Percentiles rank a stretch among this genome's conserved stretches.
Evolutionary conservation across 192 early-diverging fungal genomes (phyloP).

Genomic region (Pilobolus umbonatus): DNA sequence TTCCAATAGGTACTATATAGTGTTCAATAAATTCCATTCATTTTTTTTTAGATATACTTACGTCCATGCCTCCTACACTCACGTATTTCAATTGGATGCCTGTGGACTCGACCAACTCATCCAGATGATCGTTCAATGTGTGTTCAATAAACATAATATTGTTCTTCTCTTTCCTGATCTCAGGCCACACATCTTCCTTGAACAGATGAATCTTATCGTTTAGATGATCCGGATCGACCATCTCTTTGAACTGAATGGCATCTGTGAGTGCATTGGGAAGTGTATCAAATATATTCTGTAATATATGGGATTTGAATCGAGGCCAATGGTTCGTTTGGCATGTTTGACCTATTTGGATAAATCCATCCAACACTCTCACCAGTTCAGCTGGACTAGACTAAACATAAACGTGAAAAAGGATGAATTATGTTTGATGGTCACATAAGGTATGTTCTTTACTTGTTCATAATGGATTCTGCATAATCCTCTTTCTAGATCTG

Average conservation of each 20-base stretch:
- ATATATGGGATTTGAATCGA: slow-evolving; percentile 28
- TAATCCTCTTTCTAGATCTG: slow-evolving; percentile 63
- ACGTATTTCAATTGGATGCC: slow-evolving; percentile 49
- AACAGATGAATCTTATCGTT: slow-evolving; percentile 58
- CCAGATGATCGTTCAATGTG: slow-evolving; percentile 49
- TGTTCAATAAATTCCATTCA: background rate
- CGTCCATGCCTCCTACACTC: slow-evolving; percentile 63
- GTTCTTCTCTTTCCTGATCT: slow-evolving; percentile 42
- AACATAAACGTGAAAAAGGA: background rate
- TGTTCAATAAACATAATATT: slow-evolving; percentile 50
- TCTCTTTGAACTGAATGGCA: background rate
- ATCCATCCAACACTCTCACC: slow-evolving; percentile 40
- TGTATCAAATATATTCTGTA: slow-evolving; percentile 35
- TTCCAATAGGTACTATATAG: slow-evolving; percentile 62
- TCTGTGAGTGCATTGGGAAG: slow-evolving; percentile 27
- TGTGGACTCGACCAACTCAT: slow-evolving; percentile 41
- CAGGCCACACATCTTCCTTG: slow-evolving; percentile 44
- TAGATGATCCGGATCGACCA: background rate
- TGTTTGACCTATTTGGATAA: slow-evolving; percentile 34
- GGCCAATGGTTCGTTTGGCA: slow-evolving; percentile 10
- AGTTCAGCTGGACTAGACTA: slow-evolving; percentile 63
- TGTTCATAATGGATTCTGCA: slow-evolving; percentile 63
- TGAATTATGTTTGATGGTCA: background rate
- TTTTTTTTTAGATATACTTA: slow-evolving; percentile 7
- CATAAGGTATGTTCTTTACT: slow-evolving; percentile 17